Evolutionary conservation across 2,329 filamentous ascomycete species (phyloP), one percentile per base, ranked within the genome.

Genomic region (Neophaeococcomyces aloes): DNA sequence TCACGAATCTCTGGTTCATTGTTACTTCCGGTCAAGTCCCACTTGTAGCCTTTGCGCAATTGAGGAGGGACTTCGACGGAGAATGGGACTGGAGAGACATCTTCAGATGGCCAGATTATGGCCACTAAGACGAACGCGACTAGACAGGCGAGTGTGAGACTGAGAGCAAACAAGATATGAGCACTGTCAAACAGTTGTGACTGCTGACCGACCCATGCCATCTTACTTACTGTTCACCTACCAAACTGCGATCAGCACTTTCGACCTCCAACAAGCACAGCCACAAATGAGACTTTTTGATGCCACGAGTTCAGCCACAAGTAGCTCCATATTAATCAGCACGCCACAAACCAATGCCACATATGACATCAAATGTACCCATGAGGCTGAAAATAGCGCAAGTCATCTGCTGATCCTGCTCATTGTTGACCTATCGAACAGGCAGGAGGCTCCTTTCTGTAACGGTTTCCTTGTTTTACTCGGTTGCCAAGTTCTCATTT

Each of bases 1-100:
- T 48, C 30, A 30, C 23, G 42, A 29, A 53, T 29, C 47, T 42
- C 39, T 14, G 39, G 39, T 19, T 42, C 21, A 21, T 15, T 29
- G 31, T 14, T 42, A 7, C 30, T 18, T 51, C 29, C 21, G 15
- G 17, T 36, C 13, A 39, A 27, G 11, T 47, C 36, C 42, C 38
- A 49, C 38, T 38, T 19, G 21, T 47, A 48, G 39, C 41, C 37
- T 10, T 38, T 21, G 14, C 42, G 32, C 25, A 52, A 37, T 35
- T 50, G 47, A 30, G 42, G 41, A 18, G 51, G 51, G 21, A 46
- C 18, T 7, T 35, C 30, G 35, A 53, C 40, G 1, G 42, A 36
- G 30, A 46, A 47, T 17, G 21, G 38, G 14, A 50, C 31, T 4
- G 48, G 42, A 23, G 14, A 7, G 33, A 52, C 49, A 13, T 42